Conservation (phyloP, 352 stramenopile genomes). For the Hyaloperonospora arabidopsidis region DNA sequence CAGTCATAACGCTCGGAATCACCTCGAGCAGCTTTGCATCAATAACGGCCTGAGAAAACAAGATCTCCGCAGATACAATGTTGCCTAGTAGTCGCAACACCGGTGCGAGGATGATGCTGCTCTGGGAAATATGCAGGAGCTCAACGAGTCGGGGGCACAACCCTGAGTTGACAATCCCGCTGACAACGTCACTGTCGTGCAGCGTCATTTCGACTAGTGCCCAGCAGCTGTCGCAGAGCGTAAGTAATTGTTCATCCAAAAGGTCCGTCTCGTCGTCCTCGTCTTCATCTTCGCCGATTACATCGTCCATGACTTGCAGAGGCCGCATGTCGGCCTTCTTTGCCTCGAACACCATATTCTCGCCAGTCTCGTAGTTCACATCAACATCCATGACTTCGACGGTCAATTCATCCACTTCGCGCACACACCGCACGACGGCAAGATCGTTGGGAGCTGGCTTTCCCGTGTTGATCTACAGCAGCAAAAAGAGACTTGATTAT, state of each 20-base stretch:
- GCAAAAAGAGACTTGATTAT: constrained; percentile 10
- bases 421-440: constrained; percentile 74
- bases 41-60: constrained; percentile 66
- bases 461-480: constrained; percentile 52
- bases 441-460: constrained; percentile 80
- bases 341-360: constrained; percentile 74
- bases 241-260: constrained; percentile 80
- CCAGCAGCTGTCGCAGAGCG: constrained; percentile 81
- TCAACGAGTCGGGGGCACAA: constrained; percentile 71
- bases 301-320: constrained; percentile 77
- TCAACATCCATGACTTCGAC: constrained; percentile 84
- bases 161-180: constrained; percentile 48
- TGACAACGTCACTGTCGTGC: constrained; percentile 58
- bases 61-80: constrained; percentile 75
- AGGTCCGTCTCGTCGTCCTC: constrained; percentile 65
- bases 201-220: constrained; percentile 75
- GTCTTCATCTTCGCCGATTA: constrained; percentile 69
- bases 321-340: constrained; percentile 50
- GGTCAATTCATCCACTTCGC: constrained; percentile 58
- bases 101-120: constrained; percentile 71
- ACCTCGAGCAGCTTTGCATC: constrained; percentile 73
- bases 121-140: constrained; percentile 77
- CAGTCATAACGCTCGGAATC: constrained; percentile 76
- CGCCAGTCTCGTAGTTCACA: constrained; percentile 82
- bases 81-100: constrained; percentile 73